Base-by-base conservation (phyloP, 2,329 filamentous ascomycete species). In the Sporothrix euskadiensis region DNA sequence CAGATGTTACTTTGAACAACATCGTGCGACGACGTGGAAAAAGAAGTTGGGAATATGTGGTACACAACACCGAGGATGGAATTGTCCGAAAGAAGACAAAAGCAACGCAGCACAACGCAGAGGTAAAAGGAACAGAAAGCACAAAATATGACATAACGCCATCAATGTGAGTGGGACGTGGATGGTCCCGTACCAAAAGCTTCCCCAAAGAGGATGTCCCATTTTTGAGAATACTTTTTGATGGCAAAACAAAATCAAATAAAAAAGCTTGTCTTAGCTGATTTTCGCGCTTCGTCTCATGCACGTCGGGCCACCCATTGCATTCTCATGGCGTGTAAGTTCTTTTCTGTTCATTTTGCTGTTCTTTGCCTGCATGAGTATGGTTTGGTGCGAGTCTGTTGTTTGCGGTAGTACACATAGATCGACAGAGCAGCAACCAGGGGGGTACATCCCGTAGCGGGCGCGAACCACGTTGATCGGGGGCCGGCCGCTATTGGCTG, bases 381-480 rank as follows among this genome's bases (percentile, higher is more conserved):
- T 56, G 22, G 6, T 19, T 32, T 14, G 66, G 26, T 35, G 19
- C 1, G 30, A 32, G 12, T 16, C 61, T 39, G 32, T n/a, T 19
- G 26, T 35, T 0, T 57, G 68, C n/a, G 47, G 49, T 59, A 44
- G n/a, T 12, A 57, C 54, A 71, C 61, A 10, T 12, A 57, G 69
- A 71, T 71, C 69, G 69, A 71, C 69, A 61, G 54, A 57, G n/a
- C 54, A 49, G 35, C 49, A 26, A 7, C 35, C 19, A 19, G 19
- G 35, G 44, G 14, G 19, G 66, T 22, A 47, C 49, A 44, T 57
- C 68, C 68, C 49, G 68, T 16, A 14, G 30, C 54, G n/a, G 8
- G 32, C 47, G 19, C n/a, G 54, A 39, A 63, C 30, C 69, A 71
- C 59, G 73, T 71, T 74, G 73, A 65, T 57, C 57, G 16, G 54